phyloP scores from a whole-genome alignment of 2,329 filamentous ascomycete species.

The Scedosporium dehoogii region DNA sequence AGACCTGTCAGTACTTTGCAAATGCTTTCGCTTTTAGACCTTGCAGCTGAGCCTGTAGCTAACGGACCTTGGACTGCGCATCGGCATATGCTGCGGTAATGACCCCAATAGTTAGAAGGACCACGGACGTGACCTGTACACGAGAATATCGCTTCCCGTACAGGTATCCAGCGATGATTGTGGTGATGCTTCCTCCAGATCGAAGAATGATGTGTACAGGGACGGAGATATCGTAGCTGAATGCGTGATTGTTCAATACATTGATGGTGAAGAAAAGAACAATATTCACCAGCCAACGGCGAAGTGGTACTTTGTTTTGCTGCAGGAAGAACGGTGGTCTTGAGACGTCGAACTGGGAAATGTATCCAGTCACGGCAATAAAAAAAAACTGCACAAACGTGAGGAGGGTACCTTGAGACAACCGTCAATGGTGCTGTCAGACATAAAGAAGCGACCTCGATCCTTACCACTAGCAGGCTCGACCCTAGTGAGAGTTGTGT shows the following conservation, averaged over 20 bases:
- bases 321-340: slow-evolving; percentile 63
- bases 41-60: neutral
- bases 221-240: slow-evolving; percentile 92
- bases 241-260: slow-evolving; percentile 93
- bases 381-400: slow-evolving; percentile 87
- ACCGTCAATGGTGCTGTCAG: slow-evolving; percentile 12
- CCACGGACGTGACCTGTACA: slow-evolving; percentile 71
- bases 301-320: slow-evolving; percentile 70
- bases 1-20: neutral
- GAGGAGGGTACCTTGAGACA: slow-evolving; percentile 58
- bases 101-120: slow-evolving; percentile 76
- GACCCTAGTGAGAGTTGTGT: slow-evolving; percentile 40
- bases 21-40: neutral
- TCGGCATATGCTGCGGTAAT: slow-evolving; percentile 85
- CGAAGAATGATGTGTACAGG: slow-evolving; percentile 94
- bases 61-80: slow-evolving; percentile 64
- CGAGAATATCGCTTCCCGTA: slow-evolving; percentile 77
- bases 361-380: slow-evolving; percentile 67
- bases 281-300: slow-evolving; percentile 82
- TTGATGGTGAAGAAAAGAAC: slow-evolving; percentile 89
- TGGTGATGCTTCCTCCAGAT: slow-evolving; percentile 91
- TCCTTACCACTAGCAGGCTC: slow-evolving; percentile 69
- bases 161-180: slow-evolving; percentile 80
- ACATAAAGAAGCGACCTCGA: neutral
- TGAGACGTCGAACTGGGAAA: slow-evolving; percentile 61